Base-by-base conservation (phyloP, 2,329 filamentous ascomycete genomes). In the Ilyonectria mors-panacis region DNA sequence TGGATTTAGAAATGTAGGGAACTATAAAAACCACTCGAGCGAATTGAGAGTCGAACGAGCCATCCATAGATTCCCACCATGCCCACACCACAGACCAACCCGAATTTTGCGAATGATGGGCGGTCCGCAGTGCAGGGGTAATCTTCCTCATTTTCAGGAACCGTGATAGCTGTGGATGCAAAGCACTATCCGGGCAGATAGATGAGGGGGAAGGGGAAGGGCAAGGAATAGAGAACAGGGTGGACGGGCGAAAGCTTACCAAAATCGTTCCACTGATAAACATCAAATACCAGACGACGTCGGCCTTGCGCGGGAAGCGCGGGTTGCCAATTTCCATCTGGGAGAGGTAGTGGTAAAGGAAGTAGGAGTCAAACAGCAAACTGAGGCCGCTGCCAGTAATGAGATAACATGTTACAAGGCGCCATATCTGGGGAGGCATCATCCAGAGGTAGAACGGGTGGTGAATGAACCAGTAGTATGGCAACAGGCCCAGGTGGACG, bases 61-160 rank as follows among this genome's bases (percentile, higher is more conserved):
- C 89, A 89, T 92, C 88, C 87, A 89, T 88, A 85, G 89, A 85
- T 88, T 92, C 89, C 91, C 92, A 93, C 91, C 91, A 90, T 91
- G 84, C 91, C 90, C 85, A 86, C 88, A 90, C 86, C 87, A 85
- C 89, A 85, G 82, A 84, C 85, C 87, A 85, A 78, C 85, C 89
- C 87, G 84, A 79, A 82, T 83, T 86, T 84, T 90, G 89, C 89
- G 90, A 92, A 92, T 91, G 86, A 89, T 84, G 86, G 87, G 84
- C 84, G 83, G 80, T 74, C 77, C 75, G 79, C 86, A 85, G 85
- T 87, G 87, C 85, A 89, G 88, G 91, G 91, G 90, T 88, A 85
- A 89, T 94, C 91, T 94, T 87, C 92, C 92, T 94, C 92, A 85
- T 83, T 90, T 93, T 85, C 91, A 94, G 92, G 92, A 94, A 94